Base-by-base conservation (phyloP, 2,329 filamentous ascomycete species). In the Trichoderma atroviride region DNA sequence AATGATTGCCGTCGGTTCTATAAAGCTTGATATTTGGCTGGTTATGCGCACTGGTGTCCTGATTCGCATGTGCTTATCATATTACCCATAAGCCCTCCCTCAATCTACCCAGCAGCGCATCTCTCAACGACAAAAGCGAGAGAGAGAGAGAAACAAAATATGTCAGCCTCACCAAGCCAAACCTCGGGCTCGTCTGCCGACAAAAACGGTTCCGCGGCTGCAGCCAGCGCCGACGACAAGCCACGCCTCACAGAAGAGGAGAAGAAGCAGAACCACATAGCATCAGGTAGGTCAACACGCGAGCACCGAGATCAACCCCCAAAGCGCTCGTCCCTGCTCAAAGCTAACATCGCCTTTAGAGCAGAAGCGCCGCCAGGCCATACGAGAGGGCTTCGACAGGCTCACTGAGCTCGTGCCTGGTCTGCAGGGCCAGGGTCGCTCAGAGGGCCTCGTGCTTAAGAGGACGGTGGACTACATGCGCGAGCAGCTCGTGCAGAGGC, bases 381-480 rank as follows among this genome's bases (percentile, higher is more conserved):
- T 97, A 73, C 87, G 94, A 58, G 89, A 92, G 70, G 92, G 92
- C 69, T 97, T 96, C 78, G 93, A 97, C 78, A 87, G 89, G 40
- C 86, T 97, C 31, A 92, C 92, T 19, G 87, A 90, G 65, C 85
- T 96, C 37, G 92, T 97, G 0, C 94, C 94, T 0, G 93, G 92
- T 0, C 85, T 96, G 65, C 87, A 92, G 74, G 94, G 94, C 0
- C 91, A 94, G 76, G 94, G 92, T 1, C 89, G 93, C 57, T 96
- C 92, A 72, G 94, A 97, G 79, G 92, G 92, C 33, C 84, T 93
- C 22, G 93, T 97, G n/a, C 84, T 97, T 27, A 88, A 89, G 72
- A 86, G 86, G 72, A 91, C 90, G 0, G 87, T 91, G 35, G 88
- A 90, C 16, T 91, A 85, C 71, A 89, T 92, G 76, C 83, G 83